Percentiles rank a stretch among this genome's conserved stretches.
Conservation (phyloP, 169 alveolate genomes). For the Cryptosporidium baileyi region DNA sequence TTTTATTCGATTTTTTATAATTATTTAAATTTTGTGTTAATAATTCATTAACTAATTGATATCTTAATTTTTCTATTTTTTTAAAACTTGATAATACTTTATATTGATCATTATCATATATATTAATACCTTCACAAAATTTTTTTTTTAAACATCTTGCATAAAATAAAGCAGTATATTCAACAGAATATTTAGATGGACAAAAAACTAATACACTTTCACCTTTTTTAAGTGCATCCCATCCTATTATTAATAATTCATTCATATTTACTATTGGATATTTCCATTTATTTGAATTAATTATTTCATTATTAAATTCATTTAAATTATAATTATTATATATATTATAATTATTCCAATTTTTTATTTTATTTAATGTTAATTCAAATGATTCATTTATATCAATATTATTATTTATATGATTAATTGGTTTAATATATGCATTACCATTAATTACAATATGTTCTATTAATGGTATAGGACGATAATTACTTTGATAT, state of each 20-base stretch:
- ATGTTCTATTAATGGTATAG: slow-evolving; percentile 77
- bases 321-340: background rate
- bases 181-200: slow-evolving; percentile 74
- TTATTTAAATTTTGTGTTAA: background rate
- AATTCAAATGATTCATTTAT: background rate
- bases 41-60: background rate
- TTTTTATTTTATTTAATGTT: background rate
- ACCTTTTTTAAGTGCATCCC: slow-evolving; percentile 73
- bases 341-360: background rate
- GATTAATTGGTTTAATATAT: slow-evolving; percentile 41
- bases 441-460: slow-evolving; percentile 64
- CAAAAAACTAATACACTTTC: slow-evolving; percentile 75
- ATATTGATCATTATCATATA: background rate
- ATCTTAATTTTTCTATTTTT: background rate
- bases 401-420: background rate
- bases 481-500: slow-evolving; percentile 79
- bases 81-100: background rate
- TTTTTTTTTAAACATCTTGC: slow-evolving; percentile 12
- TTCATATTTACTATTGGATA: slow-evolving; percentile 56
- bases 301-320: background rate
- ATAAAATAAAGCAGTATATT: slow-evolving; percentile 44
- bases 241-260: slow-evolving; percentile 65
- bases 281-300: slow-evolving; percentile 13
- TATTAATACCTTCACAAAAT: slow-evolving; percentile 40
- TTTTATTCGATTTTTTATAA: background rate